Evolutionary conservation across 2,329 filamentous ascomycete species (phyloP), one percentile per base, ranked within the genome.

Genomic region (Diaporthe ampelina): DNA sequence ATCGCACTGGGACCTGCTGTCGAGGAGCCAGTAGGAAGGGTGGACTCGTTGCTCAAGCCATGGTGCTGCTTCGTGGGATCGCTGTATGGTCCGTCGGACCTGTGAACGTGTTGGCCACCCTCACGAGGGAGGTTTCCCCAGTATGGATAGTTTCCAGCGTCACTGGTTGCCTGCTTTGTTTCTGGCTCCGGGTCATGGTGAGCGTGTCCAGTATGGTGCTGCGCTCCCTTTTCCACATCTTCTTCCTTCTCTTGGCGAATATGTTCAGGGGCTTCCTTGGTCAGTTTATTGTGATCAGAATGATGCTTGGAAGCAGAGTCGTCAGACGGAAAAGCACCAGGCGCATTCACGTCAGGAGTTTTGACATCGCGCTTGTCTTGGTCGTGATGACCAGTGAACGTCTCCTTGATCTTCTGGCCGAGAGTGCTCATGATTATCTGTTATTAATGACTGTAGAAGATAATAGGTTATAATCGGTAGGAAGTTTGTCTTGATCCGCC

Each of bases 121-220:
- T 71, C 72, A 4, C 58, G 52, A 3, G 67, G 59, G 4, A 74
- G 59, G 7, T 75, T 43, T 10, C 74, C 74, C 74, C 74, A 75
- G 68, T 75, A 75, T 3, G 74, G 74, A 11, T 75, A 74, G 29
- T 75, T 75, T 3, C 74, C 74, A n/a, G 74, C 74, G 7, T 58
- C 72, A 24, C 74, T 75, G 19, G 73, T 74, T 11, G 73, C 69
- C 35, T 74, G 56, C 32, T 73, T 72, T 15, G 73, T 40, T 32
- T 74, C 73, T 26, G 40, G 35, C 26, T 72, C 73, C 48, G 69
- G 69, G n/a, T 74, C 73, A 9, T 72, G 52, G 8, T 72, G 73
- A 19, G 48, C 21, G 37, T 71, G 56, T 10, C 50, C 54, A 43
- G 54, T 59, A 32, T 74, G 69, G 15, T 70, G 61, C 29, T 26